Evolutionary conservation across 225 moss, liverwort and hornwort genomes (phyloP), one percentile per base, ranked within the genome.

Genomic region (Asterella californica): DNA sequence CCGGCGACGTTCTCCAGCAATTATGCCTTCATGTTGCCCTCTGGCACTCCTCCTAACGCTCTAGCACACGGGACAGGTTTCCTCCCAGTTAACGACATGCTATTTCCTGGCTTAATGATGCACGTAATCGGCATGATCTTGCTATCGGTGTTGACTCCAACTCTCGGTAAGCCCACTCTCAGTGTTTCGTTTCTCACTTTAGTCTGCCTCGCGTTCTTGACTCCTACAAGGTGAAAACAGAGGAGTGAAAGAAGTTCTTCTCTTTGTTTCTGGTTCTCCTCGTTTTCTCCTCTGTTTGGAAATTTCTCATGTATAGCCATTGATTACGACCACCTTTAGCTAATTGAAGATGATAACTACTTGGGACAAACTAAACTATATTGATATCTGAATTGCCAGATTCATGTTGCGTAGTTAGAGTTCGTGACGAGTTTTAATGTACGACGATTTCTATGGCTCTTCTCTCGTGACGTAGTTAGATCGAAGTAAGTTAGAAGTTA

Each of bases 31-130:
- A 70, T 85, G 25, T 47, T 88, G 32, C 87, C 87, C 6, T 88
- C 85, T 3, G 85, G 85, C 48, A 83, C 83, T 24, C 87, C 87
- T 54, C 80, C 85, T 9, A 88, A 81, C 54, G 87, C 87, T 24
- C 77, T 88, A 15, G 85, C 85, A 38, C 38, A 78, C 32, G 70
- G 78, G 11, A 88, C 83, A 24, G 87, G 85, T 30, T 83, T 72
- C 75, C 48, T 88, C 70, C 74, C n/a, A 2, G 57, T 85, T 70
- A 47, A 65, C 46, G 75, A 79, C 68, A 83, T 88, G 85, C 67
- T 59, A 22, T 0, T 29, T 2, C 87, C 87, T 25, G 85, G 85
- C 14, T 59, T 83, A 2, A 45, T 88, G 14, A 88, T 88, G 87
- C 85, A 88, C 73, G 30, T 76, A 9, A 9, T 81, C 54, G 85